Base-by-base conservation (phyloP, 345 rosid genomes). In the Salix suchowensis region DNA sequence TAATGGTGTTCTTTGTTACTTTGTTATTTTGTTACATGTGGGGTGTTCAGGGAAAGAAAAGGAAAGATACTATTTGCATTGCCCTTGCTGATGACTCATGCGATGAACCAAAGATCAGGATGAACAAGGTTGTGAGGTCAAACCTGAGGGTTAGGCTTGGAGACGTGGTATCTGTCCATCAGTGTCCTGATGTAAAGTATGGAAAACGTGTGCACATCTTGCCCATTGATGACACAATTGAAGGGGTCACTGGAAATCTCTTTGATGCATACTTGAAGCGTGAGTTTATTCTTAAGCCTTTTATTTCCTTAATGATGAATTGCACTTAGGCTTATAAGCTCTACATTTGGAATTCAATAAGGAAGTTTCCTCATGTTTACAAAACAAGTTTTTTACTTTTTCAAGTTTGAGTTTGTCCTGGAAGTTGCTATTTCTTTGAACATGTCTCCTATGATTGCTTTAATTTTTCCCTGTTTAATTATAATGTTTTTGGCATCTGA, bases 131-230 rank as follows among this genome's bases (percentile, higher is more conserved):
- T 54, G 94, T 91, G 28, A 86, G 98, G 80, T 86, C 94, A 4
- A 93, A 93, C 87, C 85, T 93, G 84, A 93, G 97, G 88, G 97
- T 93, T 77, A 88, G 98, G 78, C 88, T 93, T 14, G 97, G 98
- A 52, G 96, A 93, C 81, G 97, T 93, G 77, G 86, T 93, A 37
- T 93, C 97, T 40, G 91, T 93, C 65, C 97, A 93, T 77, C 97
- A 91, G 55, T 92, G 97, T 74, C 90, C 94, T 16, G 98, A 91
- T 87, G 97, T 94, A 46, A 94, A 94, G 74, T 92, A 94, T 73
- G 97, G 98, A 23, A 91, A 90, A 84, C 95, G 97, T 76, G 97
- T 94, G 13, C 98, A 94, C 87, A 94, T 94, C 34, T 87, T 94
- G 72, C 98, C 97, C 3, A 80, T 94, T 6, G 98, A 94, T 86